These are phyloP conservation scores for Agastache rugosa DNA, from an alignment of 257 asterid species.

Conservation along the genomic window DNA sequence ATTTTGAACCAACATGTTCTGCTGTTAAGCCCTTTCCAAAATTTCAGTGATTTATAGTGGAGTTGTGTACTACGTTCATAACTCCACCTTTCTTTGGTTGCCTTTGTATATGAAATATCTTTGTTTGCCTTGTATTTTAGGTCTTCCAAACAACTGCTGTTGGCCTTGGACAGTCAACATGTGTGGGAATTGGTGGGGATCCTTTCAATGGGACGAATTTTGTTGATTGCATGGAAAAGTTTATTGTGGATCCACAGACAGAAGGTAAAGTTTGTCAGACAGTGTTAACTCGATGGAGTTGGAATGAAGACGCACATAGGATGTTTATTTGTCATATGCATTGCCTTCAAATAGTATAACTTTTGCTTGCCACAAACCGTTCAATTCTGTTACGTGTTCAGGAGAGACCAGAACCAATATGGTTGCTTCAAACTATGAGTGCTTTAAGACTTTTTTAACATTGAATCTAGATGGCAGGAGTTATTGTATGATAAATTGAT, in stretches of 20 bases:
- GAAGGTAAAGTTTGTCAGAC: slow-evolving; percentile 61
- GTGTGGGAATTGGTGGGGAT: slow-evolving; percentile 98
- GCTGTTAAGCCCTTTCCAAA: slow-evolving; percentile 3
- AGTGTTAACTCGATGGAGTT: slow-evolving; percentile 21
- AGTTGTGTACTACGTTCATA: background rate
- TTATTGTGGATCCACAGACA: slow-evolving; percentile 93
- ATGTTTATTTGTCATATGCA: background rate
- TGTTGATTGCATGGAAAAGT: slow-evolving; percentile 85
- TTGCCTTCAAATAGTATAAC: background rate
- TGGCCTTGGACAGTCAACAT: slow-evolving; percentile 97
- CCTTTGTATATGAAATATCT: slow-evolving; percentile 3
- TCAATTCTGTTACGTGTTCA: background rate
- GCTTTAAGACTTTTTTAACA: slow-evolving; percentile 10
- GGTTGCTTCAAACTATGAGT: background rate
- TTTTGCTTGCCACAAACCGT: background rate
- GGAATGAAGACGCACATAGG: background rate
- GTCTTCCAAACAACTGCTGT: slow-evolving; percentile 99
- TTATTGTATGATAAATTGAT: background rate
- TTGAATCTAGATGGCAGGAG: background rate
- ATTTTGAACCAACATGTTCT: background rate
- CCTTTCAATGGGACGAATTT: slow-evolving; percentile 98
- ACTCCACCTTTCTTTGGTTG: background rate
- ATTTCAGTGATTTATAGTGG: background rate
- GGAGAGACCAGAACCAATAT: background rate
- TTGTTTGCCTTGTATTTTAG: slow-evolving; percentile 40